Percentiles rank a stretch among this genome's conserved stretches.
Conservation (phyloP, 2,329 filamentous ascomycete genomes). For the Xylariaceae sp. region DNA sequence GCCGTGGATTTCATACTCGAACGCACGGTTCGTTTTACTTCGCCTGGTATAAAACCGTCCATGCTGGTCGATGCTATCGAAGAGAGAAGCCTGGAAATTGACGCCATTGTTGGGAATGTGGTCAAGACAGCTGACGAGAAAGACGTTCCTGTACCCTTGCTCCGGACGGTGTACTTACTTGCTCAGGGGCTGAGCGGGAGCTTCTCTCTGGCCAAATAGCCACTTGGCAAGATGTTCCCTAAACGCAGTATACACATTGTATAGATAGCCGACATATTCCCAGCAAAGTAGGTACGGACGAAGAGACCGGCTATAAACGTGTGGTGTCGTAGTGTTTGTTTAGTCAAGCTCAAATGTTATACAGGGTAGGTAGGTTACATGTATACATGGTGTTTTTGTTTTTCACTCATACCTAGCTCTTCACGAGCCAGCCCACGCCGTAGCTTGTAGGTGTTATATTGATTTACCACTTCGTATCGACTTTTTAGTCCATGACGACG, state of each 20-base stretch:
- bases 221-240: not conserved
- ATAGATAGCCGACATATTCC: not conserved
- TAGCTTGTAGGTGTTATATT: constrained; percentile 3
- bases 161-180: constrained; percentile 38
- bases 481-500: constrained; percentile 77
- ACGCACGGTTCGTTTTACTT: constrained; percentile 14
- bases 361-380: constrained; percentile 31
- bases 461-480: not conserved
- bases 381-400: constrained; percentile 24
- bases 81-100: constrained; percentile 29
- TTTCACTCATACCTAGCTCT: constrained; percentile 4
- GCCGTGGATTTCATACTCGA: constrained; percentile 30
- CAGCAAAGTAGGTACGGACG: not conserved
- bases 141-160: constrained; percentile 26
- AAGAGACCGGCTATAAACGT: not conserved
- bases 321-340: constrained; percentile 15
- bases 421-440: constrained; percentile 11
- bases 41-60: constrained; percentile 30
- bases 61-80: constrained; percentile 32
- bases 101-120: constrained; percentile 33
- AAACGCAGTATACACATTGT: not conserved
- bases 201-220: constrained; percentile 18
- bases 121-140: constrained; percentile 28
- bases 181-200: constrained; percentile 33
- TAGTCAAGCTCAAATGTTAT: constrained; percentile 23